Conservation (phyloP, 2,329 filamentous ascomycete species). For the Aspergillus floridensis region DNA sequence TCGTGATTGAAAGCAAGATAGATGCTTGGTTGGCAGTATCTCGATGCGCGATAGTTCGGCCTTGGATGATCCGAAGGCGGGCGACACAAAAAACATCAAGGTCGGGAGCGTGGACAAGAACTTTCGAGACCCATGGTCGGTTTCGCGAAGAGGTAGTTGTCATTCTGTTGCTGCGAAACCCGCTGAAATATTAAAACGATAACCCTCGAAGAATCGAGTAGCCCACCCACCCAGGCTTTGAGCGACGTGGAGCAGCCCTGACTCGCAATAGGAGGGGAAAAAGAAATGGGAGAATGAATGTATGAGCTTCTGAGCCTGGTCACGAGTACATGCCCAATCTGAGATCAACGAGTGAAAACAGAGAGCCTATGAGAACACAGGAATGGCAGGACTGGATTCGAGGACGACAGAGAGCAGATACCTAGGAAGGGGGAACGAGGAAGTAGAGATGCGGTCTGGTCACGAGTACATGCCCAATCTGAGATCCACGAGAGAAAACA, state of each 20-base stretch:
- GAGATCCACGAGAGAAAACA: constrained; percentile 18
- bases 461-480: constrained; percentile 19
- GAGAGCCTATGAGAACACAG: constrained; percentile 25
- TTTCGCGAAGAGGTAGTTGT: constrained; percentile 16
- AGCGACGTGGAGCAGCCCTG: constrained; percentile 22
- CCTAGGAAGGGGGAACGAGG: constrained; percentile 15
- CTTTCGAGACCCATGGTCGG: constrained; percentile 15
- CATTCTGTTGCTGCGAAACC: constrained; percentile 12
- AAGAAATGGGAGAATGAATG: constrained; percentile 7
- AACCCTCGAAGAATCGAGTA: constrained; percentile 24
- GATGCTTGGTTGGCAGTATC: constrained; percentile 18
- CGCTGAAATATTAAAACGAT: constrained; percentile 5
- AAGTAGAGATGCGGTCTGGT: constrained; percentile 18
- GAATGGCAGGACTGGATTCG: constrained; percentile 23
- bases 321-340: constrained; percentile 19
- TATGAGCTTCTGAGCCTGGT: constrained; percentile 16
- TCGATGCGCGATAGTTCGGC: background rate
- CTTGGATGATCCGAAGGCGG: constrained; percentile 20
- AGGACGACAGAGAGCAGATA: constrained; percentile 19
- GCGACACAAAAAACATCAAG: constrained; percentile 13
- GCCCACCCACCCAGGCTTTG: constrained; percentile 25
- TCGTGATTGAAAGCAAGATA: constrained; percentile 17
- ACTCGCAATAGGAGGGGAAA: constrained; percentile 12
- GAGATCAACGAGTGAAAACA: constrained; percentile 18
- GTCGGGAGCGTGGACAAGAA: constrained; percentile 17